These are phyloP conservation scores for Syncephalis plumigaleata DNA, from an alignment of 371 early-diverging fungal species.

Conservation along the genomic window DNA sequence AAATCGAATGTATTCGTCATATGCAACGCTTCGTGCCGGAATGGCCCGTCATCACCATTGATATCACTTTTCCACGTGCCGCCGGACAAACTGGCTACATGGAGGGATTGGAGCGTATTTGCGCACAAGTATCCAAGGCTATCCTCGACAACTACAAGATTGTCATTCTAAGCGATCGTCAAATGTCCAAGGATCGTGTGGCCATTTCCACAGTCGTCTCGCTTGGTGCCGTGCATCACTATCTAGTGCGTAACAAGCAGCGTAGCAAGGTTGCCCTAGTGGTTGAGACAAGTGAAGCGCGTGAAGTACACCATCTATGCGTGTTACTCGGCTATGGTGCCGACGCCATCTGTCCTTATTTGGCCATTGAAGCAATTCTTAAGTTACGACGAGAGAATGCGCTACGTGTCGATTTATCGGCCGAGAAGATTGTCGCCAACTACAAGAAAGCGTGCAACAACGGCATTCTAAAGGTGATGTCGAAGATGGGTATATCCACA, in stretches of 20 bases:
- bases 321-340: slow-evolving; percentile 94
- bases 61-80: slow-evolving; percentile 60
- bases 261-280: slow-evolving; percentile 77
- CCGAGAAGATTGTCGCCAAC: slow-evolving; percentile 46
- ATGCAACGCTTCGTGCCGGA: slow-evolving; percentile 34
- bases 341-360: slow-evolving; percentile 89
- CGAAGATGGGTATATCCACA: slow-evolving; percentile 98
- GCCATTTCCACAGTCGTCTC: slow-evolving; percentile 75
- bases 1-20: slow-evolving; percentile 56
- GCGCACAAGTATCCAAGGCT: slow-evolving; percentile 59
- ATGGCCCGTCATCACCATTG: slow-evolving; percentile 73
- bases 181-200: slow-evolving; percentile 46
- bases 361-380: slow-evolving; percentile 71
- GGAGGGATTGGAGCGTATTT: slow-evolving; percentile 63
- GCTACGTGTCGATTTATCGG: slow-evolving; percentile 25
- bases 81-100: slow-evolving; percentile 67
- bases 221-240: slow-evolving; percentile 91
- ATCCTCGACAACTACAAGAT: slow-evolving; percentile 67
- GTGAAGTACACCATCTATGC: slow-evolving; percentile 93
- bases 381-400: slow-evolving; percentile 74
- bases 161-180: slow-evolving; percentile 69
- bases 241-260: slow-evolving; percentile 71
- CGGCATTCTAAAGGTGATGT: slow-evolving; percentile 94
- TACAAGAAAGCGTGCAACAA: slow-evolving; percentile 77
- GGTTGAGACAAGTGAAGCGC: slow-evolving; percentile 87